Conservation (phyloP, 768 basidiomycete species). For the Rhodotorula kratochvilovae region DNA sequence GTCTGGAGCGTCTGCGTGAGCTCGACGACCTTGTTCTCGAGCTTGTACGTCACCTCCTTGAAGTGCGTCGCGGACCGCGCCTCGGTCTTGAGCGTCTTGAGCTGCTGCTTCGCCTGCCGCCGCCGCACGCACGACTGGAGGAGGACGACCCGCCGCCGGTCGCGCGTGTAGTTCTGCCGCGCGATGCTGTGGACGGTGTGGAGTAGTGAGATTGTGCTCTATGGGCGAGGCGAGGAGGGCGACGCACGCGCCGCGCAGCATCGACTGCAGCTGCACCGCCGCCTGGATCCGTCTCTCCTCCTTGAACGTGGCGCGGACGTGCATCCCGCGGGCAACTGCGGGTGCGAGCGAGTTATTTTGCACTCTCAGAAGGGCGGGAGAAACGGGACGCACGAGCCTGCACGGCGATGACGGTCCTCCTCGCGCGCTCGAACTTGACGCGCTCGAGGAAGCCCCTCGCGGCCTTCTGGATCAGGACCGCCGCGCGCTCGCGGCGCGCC, state of each 20-base stretch:
- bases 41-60: slow-evolving; percentile 94
- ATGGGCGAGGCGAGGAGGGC: not conserved
- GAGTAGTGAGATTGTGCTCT: not conserved
- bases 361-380: not conserved
- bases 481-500: slow-evolving; percentile 69
- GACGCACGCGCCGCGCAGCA: slow-evolving; percentile 71
- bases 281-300: slow-evolving; percentile 60
- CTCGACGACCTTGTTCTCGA: slow-evolving; percentile 99
- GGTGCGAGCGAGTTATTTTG: not conserved
- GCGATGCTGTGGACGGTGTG: slow-evolving; percentile 46
- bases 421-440: slow-evolving; percentile 61
- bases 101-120: slow-evolving; percentile 75
- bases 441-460: slow-evolving; percentile 70
- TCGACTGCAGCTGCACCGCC: slow-evolving; percentile 69
- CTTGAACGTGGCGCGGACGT: slow-evolving; percentile 60
- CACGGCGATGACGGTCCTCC: slow-evolving; percentile 62
- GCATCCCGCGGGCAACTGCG: slow-evolving; percentile 68
- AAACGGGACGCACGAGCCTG: slow-evolving; percentile 70
- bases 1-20: slow-evolving; percentile 89
- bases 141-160: slow-evolving; percentile 70
- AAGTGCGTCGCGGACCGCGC: slow-evolving; percentile 96
- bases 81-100: slow-evolving; percentile 76
- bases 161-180: slow-evolving; percentile 58
- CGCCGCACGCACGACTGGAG: slow-evolving; percentile 90
- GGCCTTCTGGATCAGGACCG: slow-evolving; percentile 68